These are phyloP conservation scores for Cichorium intybus DNA, from an alignment of 140 eudicot species.

Conservation along the genomic window DNA sequence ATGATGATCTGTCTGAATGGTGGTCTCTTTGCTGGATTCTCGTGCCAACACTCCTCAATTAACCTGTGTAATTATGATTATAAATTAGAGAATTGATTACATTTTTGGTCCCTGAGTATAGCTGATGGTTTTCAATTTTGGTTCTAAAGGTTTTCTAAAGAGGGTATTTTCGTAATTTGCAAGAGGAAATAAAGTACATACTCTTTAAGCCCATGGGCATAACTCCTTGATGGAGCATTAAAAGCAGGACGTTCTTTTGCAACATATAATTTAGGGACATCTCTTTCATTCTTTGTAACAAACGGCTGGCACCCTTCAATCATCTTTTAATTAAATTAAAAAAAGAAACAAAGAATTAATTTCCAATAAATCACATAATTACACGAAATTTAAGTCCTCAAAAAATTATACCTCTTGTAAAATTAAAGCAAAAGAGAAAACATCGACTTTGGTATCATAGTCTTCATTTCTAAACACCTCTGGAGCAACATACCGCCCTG, in stretches of 20 bases:
- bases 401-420: conserved; percentile 71
- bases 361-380: neutral
- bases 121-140: neutral
- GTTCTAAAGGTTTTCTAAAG: neutral
- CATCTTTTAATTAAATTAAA: conserved; percentile 54
- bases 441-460: conserved; percentile 88
- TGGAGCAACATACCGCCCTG: conserved; percentile 94
- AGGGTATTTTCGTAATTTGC: conserved; percentile 9
- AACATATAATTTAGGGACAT: conserved; percentile 64
- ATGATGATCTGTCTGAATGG: conserved; percentile 76
- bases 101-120: neutral
- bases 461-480: conserved; percentile 83
- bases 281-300: conserved; percentile 45
- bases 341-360: neutral
- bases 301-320: conserved; percentile 94
- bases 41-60: conserved; percentile 89
- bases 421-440: conserved; percentile 86
- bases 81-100: neutral
- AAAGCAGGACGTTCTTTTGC: conserved; percentile 82
- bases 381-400: neutral
- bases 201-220: conserved; percentile 81
- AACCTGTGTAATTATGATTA: conserved; percentile 35
- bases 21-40: conserved; percentile 72
- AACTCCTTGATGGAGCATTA: conserved; percentile 56
- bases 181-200: conserved; percentile 35